Evolutionary conservation across 768 basidiomycete species (phyloP).

Genomic region (Candolleomyces aberdarensis): DNA sequence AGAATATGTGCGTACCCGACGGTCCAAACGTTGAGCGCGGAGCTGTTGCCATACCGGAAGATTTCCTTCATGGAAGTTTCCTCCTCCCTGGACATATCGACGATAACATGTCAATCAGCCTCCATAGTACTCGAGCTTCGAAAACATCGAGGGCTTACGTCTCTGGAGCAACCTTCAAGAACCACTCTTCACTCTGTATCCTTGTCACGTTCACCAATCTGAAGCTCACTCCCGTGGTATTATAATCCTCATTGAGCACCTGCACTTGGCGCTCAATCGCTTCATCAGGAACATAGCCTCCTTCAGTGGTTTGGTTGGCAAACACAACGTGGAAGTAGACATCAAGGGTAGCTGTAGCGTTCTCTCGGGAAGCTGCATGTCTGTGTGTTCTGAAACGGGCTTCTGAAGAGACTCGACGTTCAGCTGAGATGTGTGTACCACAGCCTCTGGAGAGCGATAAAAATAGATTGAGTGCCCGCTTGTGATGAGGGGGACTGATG

Average conservation of each 20-base stretch:
- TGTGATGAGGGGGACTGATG: neutral
- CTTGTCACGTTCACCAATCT: slow-evolving; percentile 38
- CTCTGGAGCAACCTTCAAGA: slow-evolving; percentile 37
- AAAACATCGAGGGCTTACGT: slow-evolving; percentile 14
- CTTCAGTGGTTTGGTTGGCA: slow-evolving; percentile 33
- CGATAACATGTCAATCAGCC: neutral
- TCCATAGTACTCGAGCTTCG: neutral
- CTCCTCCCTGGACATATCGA: slow-evolving; percentile 15
- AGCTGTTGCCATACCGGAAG: slow-evolving; percentile 38
- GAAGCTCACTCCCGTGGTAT: slow-evolving; percentile 35
- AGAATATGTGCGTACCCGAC: slow-evolving; percentile 33
- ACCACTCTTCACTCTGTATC: slow-evolving; percentile 46
- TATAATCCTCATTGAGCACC: slow-evolving; percentile 41
- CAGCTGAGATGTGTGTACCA: slow-evolving; percentile 33
- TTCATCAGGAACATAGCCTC: slow-evolving; percentile 38
- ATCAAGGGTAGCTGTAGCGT: slow-evolving; percentile 28
- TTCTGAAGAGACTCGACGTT: slow-evolving; percentile 31
- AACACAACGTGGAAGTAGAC: slow-evolving; percentile 46
- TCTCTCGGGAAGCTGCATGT: slow-evolving; percentile 23
- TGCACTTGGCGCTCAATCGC: slow-evolving; percentile 34
- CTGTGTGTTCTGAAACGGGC: slow-evolving; percentile 34
- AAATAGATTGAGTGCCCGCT: neutral
- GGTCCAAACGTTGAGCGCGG: slow-evolving; percentile 48
- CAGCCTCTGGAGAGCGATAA: slow-evolving; percentile 24
- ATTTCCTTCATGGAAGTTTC: slow-evolving; percentile 43